Base-by-base conservation (phyloP, 352 stramenopile species). In the Phytophthora pluvialis region DNA sequence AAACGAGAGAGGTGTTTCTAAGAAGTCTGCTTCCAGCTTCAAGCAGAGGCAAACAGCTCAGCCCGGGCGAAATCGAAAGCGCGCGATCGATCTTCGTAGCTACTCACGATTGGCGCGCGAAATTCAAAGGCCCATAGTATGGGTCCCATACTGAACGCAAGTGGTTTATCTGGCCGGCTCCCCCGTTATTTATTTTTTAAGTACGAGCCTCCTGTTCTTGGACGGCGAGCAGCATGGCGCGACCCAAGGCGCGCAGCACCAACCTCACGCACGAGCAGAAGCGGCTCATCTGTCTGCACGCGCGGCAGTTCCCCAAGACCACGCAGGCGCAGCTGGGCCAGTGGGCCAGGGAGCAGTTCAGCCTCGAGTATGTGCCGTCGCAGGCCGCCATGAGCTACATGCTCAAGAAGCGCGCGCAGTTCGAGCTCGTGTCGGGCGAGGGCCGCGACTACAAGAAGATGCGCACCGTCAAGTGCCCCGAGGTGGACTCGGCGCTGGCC, bases 241-340 rank as follows among this genome's bases (percentile, higher is more conserved):
- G 51, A 43, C 54, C 64, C 21, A 87, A 84, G 60, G 52, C 76
- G 18, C 79, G 80, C 67, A 89, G 77, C 59, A 77, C 77, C 43
- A 94, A 94, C 74, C 79, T 94, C 35, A 94, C 86, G 60, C 82
- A 91, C 65, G 81, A 91, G 60, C 86, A 94, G 72, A 91, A 91
- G 72, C 84, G 82, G 0, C 65, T 86, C 36, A 93, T 94, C 67
- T 94, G 86, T 54, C 67, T 91, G 38, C 82, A 91, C 54, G 73
- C 78, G 54, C 80, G 81, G 63, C 80, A 90, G 65, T 80, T 90
- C 57, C 86, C 86, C 53, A 90, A 81, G 60, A 73, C 68, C 13
- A 92, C 86, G 47, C 86, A 94, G 72, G 74, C 74, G 61, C 82
- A 92, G 64, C 66, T 94, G 39, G 84, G 80, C 39, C 73, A 83